Conservation (phyloP, 2,329 filamentous ascomycete species). For the Aspergillus pseudotamarii region DNA sequence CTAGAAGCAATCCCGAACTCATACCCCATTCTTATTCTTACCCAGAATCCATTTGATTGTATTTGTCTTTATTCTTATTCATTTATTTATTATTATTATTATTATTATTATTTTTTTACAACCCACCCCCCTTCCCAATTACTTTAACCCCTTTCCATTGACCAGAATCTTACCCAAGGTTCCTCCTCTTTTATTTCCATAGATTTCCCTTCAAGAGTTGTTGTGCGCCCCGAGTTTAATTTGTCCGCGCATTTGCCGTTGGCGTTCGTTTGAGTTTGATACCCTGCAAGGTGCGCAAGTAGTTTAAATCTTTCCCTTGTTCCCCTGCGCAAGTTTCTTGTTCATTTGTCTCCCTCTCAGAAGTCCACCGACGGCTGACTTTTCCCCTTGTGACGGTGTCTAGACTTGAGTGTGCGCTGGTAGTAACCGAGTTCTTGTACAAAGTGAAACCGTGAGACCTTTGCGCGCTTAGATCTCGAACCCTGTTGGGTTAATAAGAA, state of each 20-base stretch:
- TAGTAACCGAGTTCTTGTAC: constrained; percentile 18
- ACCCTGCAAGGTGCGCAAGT: constrained; percentile 5
- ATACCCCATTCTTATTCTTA: not conserved
- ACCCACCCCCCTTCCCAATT: constrained; percentile 1
- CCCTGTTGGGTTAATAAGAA: constrained; percentile 5
- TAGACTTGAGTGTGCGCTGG: constrained; percentile 16
- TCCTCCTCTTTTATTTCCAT: not conserved
- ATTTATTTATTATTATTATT: no score
- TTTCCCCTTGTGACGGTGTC: constrained; percentile 4
- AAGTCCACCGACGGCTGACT: not conserved
- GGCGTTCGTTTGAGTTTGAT: constrained; percentile 6
- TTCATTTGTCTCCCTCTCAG: constrained; percentile 3
- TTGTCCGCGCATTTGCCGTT: constrained; percentile 3
- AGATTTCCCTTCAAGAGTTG: not conserved
- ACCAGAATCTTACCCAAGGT: not conserved
- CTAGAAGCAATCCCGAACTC: not conserved
- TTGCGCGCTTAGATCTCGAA: constrained; percentile 20
- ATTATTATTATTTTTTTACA: no score
- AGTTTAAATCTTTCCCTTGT: constrained; percentile 5
- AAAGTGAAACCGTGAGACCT: constrained; percentile 19
- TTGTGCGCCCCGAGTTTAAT: constrained; percentile 1
- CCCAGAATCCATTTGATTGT: no score
- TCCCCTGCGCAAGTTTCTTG: not conserved
- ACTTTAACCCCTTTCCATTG: constrained; percentile 8
- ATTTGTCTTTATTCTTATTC: no score